A percentile compares a stretch with the other conserved stretches of the same genome.
These are phyloP conservation scores for Metarhizium rileyi DNA, from an alignment of 2,329 filamentous ascomycete species.

Conservation along the genomic window DNA sequence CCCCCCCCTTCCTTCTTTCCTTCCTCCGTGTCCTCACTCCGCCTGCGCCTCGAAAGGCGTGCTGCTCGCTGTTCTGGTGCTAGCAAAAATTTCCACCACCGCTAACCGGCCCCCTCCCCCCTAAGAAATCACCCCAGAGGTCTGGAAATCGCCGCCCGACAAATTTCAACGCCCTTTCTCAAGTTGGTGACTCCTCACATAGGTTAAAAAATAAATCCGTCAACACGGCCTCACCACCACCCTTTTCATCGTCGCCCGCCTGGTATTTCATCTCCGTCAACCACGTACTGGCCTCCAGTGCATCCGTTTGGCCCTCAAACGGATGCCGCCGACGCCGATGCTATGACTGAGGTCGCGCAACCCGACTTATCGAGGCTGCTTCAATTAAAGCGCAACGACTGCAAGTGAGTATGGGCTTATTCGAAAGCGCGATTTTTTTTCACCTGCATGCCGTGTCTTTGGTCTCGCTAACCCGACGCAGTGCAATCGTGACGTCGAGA, in stretches of 20 bases:
- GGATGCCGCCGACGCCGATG: conserved; percentile 60
- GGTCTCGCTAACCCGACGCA: conserved; percentile 35
- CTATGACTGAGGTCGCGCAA: conserved; percentile 62
- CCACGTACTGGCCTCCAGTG: conserved; percentile 15
- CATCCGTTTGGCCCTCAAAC: conserved; percentile 56
- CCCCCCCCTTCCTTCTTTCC: too few relatives aligned
- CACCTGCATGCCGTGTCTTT: conserved; percentile 37
- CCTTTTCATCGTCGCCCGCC: conserved; percentile 21
- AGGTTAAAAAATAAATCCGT: conserved; percentile 18
- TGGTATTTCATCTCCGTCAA: conserved; percentile 20
- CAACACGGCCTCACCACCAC: conserved; percentile 19
- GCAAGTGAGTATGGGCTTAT: conserved; percentile 41
- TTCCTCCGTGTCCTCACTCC: too few relatives aligned
- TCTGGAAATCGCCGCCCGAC: conserved; percentile 16
- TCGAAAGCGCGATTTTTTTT: conserved; percentile 39
- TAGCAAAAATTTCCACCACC: conserved; percentile 4
- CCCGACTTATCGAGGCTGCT: conserved; percentile 57
- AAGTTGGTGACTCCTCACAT: conserved; percentile 18
- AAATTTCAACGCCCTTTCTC: conserved; percentile 21
- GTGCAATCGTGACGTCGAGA: conserved; percentile 69
- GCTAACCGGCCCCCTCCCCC: conserved; percentile 5
- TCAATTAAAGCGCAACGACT: conserved; percentile 54
- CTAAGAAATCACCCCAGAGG: conserved; percentile 3
- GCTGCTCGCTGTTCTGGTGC: too few relatives aligned
- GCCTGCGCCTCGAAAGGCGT: not conserved